Base-by-base conservation (phyloP, 2,329 filamentous ascomycete species). In the Aspergillus sp. region DNA sequence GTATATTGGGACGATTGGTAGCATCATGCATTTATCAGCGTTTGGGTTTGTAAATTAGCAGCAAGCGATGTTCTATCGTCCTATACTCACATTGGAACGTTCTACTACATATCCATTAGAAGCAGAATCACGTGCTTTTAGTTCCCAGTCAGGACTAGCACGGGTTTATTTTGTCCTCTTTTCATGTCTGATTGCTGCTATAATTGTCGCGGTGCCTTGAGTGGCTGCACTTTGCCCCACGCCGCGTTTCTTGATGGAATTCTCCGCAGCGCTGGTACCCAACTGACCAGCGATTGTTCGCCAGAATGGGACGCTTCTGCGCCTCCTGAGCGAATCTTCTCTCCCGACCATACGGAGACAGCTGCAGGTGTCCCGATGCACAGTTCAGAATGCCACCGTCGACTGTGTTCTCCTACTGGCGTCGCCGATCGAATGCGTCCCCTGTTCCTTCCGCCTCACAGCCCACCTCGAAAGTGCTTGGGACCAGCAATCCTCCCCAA, bases 371-470 rank as follows among this genome's bases (percentile, higher is more conserved):
- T 53, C 49, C 61, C 55, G 54, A 43, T 62, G 51, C 54, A 54
- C 57, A 31, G 41, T 51, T 55, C 52, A 69, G 28, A 64, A 77
- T 78, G 76, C 68, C 74, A 7, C 71, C 75, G 3, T 77, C 75
- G 46, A 72, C 75, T 22, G 76, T 77, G 51, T 78, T 78, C 63
- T 76, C 75, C 28, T 78, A 78, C 62, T 77, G 73, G 75, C 75
- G 76, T 58, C 75, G 75, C 64, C 75, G 75, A 57, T 73, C 71
- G 38, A 72, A 68, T 63, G 71, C 71, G 43, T 68, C 70, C 34
- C 73, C 72, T 60, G 66, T 69, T 60, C 63, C 69, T 23, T 66
- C 69, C 30, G 66, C 69, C 62, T 60, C 66, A 41, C 65, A 68
- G 57, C 63, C 65, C 64, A 62, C 62, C 54, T 59, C 64, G 28